Evolutionary conservation across 768 basidiomycete species (phyloP).

Genomic region (Kondoa subrosea): DNA sequence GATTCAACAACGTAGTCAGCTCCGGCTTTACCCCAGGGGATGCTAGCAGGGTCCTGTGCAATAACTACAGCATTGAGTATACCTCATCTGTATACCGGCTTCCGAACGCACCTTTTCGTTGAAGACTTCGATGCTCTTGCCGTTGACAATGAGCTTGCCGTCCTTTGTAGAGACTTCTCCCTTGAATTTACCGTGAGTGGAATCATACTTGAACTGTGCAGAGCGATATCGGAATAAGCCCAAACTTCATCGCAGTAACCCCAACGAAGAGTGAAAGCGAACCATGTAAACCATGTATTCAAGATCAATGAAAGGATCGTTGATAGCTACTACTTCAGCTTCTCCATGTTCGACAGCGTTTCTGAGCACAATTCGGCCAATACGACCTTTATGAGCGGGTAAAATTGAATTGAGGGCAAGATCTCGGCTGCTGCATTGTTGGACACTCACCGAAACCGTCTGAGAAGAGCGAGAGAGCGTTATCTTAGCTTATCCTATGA

Average conservation of each 20-base stretch:
- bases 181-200: slow-evolving; percentile 76
- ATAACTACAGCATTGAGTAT: background rate
- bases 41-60: slow-evolving; percentile 52
- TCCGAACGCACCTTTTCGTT: slow-evolving; percentile 45
- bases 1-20: slow-evolving; percentile 94
- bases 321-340: slow-evolving; percentile 68
- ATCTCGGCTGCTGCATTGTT: no score
- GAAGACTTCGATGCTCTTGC: slow-evolving; percentile 58
- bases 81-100: background rate
- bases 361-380: slow-evolving; percentile 93
- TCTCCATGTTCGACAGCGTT: slow-evolving; percentile 65
- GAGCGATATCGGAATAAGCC: no score
- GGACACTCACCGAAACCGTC: no score
- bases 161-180: slow-evolving; percentile 64
- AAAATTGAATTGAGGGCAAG: no score
- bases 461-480: no score
- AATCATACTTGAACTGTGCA: slow-evolving; percentile 74
- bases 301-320: slow-evolving; percentile 84
- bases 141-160: slow-evolving; percentile 74
- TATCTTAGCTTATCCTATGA: no score
- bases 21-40: slow-evolving; percentile 61
- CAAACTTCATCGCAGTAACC: no score
- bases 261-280: no score
- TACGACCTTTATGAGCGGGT: slow-evolving; percentile 83
- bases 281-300: slow-evolving; percentile 66